phyloP scores from a whole-genome alignment of 2,329 filamentous ascomycete genomes.

The Cladosporium sp. region DNA sequence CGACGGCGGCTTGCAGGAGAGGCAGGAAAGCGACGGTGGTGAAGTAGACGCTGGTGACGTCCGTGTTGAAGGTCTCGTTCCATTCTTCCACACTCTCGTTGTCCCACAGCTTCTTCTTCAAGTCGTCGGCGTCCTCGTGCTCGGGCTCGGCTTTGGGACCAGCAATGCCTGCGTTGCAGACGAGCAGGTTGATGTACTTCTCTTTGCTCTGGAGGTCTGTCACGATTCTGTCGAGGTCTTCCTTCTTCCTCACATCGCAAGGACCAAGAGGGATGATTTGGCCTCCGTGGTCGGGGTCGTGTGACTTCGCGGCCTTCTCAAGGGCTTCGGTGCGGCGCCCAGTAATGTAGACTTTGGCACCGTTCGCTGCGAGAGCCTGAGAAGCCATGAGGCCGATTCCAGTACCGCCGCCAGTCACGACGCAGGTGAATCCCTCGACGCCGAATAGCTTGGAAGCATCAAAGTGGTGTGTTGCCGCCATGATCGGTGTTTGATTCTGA shows the following conservation, averaged over 20 bases:
- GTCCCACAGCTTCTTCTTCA: constrained; percentile 62
- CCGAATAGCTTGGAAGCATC: constrained; percentile 50
- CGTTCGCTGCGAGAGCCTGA: constrained; percentile 55
- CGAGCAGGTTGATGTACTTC: constrained; percentile 64
- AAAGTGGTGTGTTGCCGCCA: constrained; percentile 46
- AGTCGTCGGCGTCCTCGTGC: constrained; percentile 47
- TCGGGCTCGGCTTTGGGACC: constrained; percentile 58
- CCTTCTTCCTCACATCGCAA: constrained; percentile 62
- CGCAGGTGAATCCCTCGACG: constrained; percentile 52
- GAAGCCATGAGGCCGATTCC: constrained; percentile 64
- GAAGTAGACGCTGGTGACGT: constrained; percentile 72
- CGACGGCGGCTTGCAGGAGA: constrained; percentile 64
- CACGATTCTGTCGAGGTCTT: constrained; percentile 54
- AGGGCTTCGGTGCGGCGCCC: constrained; percentile 49
- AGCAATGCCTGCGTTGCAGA: constrained; percentile 59
- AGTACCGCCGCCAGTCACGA: constrained; percentile 54
- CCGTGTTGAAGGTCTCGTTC: constrained; percentile 67
- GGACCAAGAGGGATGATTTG: constrained; percentile 56
- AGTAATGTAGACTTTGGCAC: constrained; percentile 59
- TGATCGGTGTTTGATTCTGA: constrained; percentile 19
- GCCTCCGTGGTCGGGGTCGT: constrained; percentile 48
- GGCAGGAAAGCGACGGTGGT: constrained; percentile 68
- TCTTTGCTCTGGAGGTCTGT: constrained; percentile 56
- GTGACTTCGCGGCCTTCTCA: constrained; percentile 47
- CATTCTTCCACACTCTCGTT: constrained; percentile 64